Percentiles rank a stretch among this genome's conserved stretches.
Evolutionary conservation across 2,329 filamentous ascomycete genomes (phyloP).

Genomic region (Plectosphaerella plurivora): DNA sequence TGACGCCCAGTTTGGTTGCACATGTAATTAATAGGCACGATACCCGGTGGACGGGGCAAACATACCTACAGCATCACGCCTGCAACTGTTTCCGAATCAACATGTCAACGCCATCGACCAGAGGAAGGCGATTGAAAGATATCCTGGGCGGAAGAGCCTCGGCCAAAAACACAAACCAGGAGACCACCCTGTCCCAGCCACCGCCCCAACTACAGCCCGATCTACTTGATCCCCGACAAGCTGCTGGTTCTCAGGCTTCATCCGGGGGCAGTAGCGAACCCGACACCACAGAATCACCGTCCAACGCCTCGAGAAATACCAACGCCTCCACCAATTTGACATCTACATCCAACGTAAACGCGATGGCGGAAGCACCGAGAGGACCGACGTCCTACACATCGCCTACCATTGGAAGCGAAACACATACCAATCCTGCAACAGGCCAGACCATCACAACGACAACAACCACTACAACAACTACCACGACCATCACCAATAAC

Average conservation of each 20-base stretch:
- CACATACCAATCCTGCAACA: slow-evolving; percentile 7
- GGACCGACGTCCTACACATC: slow-evolving; percentile 7
- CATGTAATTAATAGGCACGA: background rate
- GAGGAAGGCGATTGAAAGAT: background rate
- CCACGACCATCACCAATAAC: slow-evolving; percentile 9
- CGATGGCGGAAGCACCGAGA: background rate
- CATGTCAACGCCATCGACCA: background rate
- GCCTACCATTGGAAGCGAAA: slow-evolving; percentile 10
- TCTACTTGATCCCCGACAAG: background rate
- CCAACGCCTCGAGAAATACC: slow-evolving; percentile 5
- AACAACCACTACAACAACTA: slow-evolving; percentile 10
- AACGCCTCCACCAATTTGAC: slow-evolving; percentile 1
- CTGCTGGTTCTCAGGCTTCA: background rate
- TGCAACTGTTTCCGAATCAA: background rate
- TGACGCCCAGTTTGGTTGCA: background rate
- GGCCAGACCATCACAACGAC: slow-evolving; percentile 11
- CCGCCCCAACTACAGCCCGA: no score
- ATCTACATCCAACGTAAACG: background rate
- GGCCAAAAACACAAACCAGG: background rate
- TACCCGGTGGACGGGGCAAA: background rate
- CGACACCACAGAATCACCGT: slow-evolving; percentile 1
- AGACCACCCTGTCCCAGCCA: background rate
- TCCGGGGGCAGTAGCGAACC: slow-evolving; percentile 7
- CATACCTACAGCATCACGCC: background rate
- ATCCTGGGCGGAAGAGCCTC: background rate